These are phyloP conservation scores for Sporisorium exsertum DNA, from an alignment of 1,284 basidiomycete genomes.

Conservation along the genomic window DNA sequence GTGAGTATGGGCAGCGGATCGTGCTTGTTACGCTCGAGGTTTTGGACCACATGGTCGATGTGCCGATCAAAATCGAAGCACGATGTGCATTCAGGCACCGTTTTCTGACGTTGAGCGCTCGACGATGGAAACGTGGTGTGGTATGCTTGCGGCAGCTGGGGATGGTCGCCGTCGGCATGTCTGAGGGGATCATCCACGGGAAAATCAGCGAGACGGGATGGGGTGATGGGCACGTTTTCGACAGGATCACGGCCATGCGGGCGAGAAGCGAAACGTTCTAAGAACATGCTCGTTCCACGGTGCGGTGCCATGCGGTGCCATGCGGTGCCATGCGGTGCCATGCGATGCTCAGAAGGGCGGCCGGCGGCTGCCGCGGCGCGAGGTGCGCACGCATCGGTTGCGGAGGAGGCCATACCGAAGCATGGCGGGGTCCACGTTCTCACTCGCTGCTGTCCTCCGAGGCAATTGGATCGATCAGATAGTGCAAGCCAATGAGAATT, in stretches of 20 bases:
- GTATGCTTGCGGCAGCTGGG: not conserved
- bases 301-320: too few species aligned
- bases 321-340: too few species aligned
- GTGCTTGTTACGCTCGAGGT: too few species aligned
- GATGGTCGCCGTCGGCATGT: not conserved
- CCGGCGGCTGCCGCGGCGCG: too few species aligned
- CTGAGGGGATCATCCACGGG: not conserved
- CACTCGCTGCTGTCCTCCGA: not conserved
- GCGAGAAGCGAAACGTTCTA: not conserved
- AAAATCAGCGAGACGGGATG: not conserved
- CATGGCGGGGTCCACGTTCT: conserved; percentile 3
- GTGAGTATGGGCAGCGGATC: too few species aligned
- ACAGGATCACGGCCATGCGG: too few species aligned
- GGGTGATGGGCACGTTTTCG: not conserved
- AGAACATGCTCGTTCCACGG: not conserved
- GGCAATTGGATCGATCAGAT: not conserved
- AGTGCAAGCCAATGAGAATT: conserved; percentile 2
- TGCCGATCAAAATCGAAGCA: too few species aligned
- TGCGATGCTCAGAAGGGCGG: not conserved
- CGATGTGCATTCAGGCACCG: not conserved
- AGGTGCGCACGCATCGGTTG: not conserved
- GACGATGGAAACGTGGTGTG: not conserved
- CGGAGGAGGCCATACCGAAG: not conserved
- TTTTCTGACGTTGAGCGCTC: not conserved
- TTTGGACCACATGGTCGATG: too few species aligned